Base-by-base conservation (phyloP, 2,329 filamentous ascomycete genomes). In the Ambrosiella xylebori region DNA sequence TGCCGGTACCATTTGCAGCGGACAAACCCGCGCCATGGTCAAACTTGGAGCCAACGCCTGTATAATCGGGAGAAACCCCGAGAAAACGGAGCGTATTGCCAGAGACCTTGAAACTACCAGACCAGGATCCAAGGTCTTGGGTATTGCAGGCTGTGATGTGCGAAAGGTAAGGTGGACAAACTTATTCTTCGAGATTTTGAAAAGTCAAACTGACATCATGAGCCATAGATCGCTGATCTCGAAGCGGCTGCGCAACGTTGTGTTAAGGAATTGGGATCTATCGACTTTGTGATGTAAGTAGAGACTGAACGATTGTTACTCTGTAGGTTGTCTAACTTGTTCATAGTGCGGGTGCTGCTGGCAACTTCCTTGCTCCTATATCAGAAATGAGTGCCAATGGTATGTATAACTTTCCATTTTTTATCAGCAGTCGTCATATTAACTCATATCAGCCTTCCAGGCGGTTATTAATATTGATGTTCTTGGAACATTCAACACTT, bases 401-500 rank as follows among this genome's bases (percentile, higher is more conserved):
- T 63, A 61, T 3, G 49, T n/a, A 13, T 36, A n/a, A 37, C 44
- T n/a, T n/a, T 41, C 7, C 13, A 37, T 37, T 19, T 41, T 40
- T 55, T 36, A 17, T 57, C 27, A 27, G 27, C 27, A 27, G 17
- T 4, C 19, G 44, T 38, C 35, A 19, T 13, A 45, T 36, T 51
- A 59, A 49, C 50, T 6, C 13, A 36, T 6, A 2, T 36, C 44
- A 63, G 93, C 88, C 2, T 95, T 98, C 81, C 94, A 90, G 70
- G 77, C 87, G 0, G 93, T 98, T 63, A 91, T 97, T 65, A 93
- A 97, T 61, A 98, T 98, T 66, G 93, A 97, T 68, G 85, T 95
- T 2, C 71, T 97, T 40, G 93, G 93, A 38, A 94, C 87, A 13
- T 98, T 86, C 73, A 95, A 97, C 73, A 95, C 89, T 2, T 77